Evolutionary conservation across 352 stramenopile genomes (phyloP), one percentile per base, ranked within the genome.

Genomic region (Pythium dissimile): DNA sequence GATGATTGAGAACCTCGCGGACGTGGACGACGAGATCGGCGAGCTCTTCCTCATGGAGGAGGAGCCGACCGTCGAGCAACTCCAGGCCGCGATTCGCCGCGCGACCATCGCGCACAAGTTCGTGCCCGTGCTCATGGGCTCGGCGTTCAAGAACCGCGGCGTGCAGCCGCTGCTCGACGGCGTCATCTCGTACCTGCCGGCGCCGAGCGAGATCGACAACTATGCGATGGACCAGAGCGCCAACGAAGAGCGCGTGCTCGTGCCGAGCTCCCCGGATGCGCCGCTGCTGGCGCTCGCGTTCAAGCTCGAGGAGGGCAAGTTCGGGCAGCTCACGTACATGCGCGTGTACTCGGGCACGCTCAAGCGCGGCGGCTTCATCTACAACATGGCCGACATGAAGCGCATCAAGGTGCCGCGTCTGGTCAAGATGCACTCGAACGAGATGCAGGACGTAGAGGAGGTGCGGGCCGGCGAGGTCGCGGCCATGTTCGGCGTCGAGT

Each of bases 11-110:
- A 66, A 70, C 21, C 79, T 99, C 42, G 96, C 96, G 0, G 95
- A 99, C 73, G 90, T 98, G 5, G 97, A 99, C 72, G 97, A 99
- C 37, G 96, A 99, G 35, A 98, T 99, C 73, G 96, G 83, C 6
- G 97, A 99, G 81, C 61, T 98, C n/a, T 99, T 99, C 72, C 72
- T 99, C 11, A 98, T 98, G 88, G 97, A 99, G 69, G 95, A 99
- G 71, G 91, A 96, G 53, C 94, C 95, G 5, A 94, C 78, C 1
- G 66, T 76, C 7, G 89, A 98, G 55, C 82, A 97, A 47, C 70
- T 99, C 10, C 86, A 97, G 61, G 84, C 71, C 10, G 96, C 96
- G 18, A 99, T 99, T 65, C 92, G 97, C 50, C 79, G 93, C 34
- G 77, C 92, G 47, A 99, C 95, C 31, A 92, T 99, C 57, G 84